A percentile compares a stretch with the other conserved stretches of the same genome.
phyloP scores from a whole-genome alignment of 2,329 filamentous ascomycete species.

The Xylariomycetidae sp. region DNA sequence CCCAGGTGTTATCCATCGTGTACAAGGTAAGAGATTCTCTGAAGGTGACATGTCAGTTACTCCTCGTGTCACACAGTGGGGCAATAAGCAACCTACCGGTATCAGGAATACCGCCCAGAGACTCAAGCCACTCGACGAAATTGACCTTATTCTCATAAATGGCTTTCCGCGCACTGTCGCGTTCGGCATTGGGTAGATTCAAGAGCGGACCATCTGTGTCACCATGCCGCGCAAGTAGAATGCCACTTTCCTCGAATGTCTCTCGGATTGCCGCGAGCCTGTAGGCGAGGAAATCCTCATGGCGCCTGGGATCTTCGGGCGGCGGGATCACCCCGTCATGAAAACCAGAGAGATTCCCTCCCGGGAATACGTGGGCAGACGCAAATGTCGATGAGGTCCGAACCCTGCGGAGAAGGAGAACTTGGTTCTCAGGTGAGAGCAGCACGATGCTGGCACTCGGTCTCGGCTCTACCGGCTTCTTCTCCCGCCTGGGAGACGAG shows the following conservation, averaged over 20 bases:
- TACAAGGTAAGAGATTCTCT: conserved; percentile 74
- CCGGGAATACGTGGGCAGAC: conserved; percentile 92
- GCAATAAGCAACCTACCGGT: conserved; percentile 44
- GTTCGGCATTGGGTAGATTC: conserved; percentile 52
- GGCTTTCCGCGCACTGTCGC: conserved; percentile 60
- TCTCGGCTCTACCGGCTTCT: conserved; percentile 33
- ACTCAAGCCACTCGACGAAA: conserved; percentile 62
- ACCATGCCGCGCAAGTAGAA: conserved; percentile 60
- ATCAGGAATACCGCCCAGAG: conserved; percentile 58
- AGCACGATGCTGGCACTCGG: conserved; percentile 65
- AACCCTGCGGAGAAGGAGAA: conserved; percentile 83
- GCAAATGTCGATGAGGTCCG: conserved; percentile 79
- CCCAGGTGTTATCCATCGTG: conserved; percentile 82
- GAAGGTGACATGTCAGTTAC: not conserved
- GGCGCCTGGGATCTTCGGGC: conserved; percentile 47
- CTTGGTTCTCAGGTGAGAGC: conserved; percentile 79
- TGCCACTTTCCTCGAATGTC: conserved; percentile 92
- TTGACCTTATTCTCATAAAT: conserved; percentile 63
- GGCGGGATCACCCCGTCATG: conserved; percentile 64
- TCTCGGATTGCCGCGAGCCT: conserved; percentile 82
- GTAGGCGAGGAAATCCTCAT: conserved; percentile 69
- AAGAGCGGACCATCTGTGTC: conserved; percentile 49
- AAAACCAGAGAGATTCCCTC: conserved; percentile 72
- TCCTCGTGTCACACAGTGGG: not conserved
- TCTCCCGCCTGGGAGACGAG: conserved; percentile 20